Evolutionary conservation across 148 eudicot genomes (phyloP).

Genomic region (Amaranthus palmeri): DNA sequence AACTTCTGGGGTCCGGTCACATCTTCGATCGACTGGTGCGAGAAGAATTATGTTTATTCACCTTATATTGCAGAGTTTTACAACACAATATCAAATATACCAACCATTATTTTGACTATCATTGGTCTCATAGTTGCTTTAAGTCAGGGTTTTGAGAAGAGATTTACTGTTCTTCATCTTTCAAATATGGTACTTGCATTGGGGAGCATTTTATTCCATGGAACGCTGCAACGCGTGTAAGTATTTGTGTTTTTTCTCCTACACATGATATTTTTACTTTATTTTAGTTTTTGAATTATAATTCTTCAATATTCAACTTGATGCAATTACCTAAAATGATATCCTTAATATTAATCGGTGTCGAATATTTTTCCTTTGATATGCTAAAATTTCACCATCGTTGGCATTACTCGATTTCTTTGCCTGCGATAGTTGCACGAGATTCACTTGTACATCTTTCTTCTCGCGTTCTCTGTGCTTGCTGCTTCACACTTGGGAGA

Average conservation of each 20-base stretch:
- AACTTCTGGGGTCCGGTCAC: conserved; percentile 34
- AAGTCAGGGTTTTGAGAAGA: conserved; percentile 59
- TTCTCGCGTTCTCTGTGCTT: neutral
- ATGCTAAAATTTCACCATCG: neutral
- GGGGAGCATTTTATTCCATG: conserved; percentile 56
- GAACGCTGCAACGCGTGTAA: conserved; percentile 54
- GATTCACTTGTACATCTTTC: neutral
- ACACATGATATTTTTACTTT: neutral
- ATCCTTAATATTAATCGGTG: neutral
- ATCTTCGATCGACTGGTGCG: conserved; percentile 50
- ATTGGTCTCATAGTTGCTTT: conserved; percentile 50
- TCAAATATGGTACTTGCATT: conserved; percentile 55
- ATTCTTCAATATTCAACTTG: neutral
- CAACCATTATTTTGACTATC: conserved; percentile 47
- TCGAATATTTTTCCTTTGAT: neutral
- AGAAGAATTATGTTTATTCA: conserved; percentile 48
- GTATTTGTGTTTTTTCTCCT: conserved; percentile 11
- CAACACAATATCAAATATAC: conserved; percentile 56
- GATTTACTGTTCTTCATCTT: conserved; percentile 53
- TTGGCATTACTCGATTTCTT: neutral
- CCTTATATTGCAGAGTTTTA: conserved; percentile 52
- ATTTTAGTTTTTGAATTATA: neutral
- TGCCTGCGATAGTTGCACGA: neutral
- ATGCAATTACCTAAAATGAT: neutral
- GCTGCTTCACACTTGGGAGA: neutral